Conservation (phyloP, 768 basidiomycete genomes). For the Psilocybe tampanensis region DNA sequence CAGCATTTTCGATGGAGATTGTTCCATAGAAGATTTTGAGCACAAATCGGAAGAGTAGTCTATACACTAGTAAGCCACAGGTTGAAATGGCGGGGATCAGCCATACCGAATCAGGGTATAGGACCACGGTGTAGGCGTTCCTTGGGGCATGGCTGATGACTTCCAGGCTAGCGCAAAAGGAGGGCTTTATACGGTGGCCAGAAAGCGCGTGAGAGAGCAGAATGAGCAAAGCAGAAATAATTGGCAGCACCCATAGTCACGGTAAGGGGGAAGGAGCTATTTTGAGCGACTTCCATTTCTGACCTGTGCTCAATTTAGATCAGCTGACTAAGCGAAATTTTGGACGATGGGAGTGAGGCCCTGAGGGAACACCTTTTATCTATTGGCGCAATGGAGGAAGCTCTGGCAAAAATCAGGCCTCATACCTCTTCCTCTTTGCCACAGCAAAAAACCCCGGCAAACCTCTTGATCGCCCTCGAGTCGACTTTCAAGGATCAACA, state of each 20-base stretch:
- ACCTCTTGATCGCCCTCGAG: slow-evolving; percentile 84
- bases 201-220: background rate
- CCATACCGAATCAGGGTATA: slow-evolving; percentile 68
- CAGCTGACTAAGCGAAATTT: slow-evolving; percentile 36
- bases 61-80: slow-evolving; percentile 26
- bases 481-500: slow-evolving; percentile 72
- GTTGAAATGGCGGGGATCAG: background rate
- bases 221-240: too few relatives aligned
- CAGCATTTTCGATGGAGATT: slow-evolving; percentile 80
- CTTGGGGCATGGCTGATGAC: slow-evolving; percentile 22
- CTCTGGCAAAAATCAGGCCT: slow-evolving; percentile 83
- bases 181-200: background rate
- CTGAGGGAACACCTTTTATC: too few relatives aligned
- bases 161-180: background rate
- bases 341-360: slow-evolving; percentile 11
- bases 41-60: slow-evolving; percentile 76
- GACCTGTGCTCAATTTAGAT: slow-evolving; percentile 6
- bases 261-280: too few relatives aligned
- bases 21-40: slow-evolving; percentile 91
- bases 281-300: slow-evolving; percentile 3
- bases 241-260: too few relatives aligned
- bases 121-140: slow-evolving; percentile 40
- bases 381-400: slow-evolving; percentile 60
- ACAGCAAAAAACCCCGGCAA: slow-evolving; percentile 90
- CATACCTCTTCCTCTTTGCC: slow-evolving; percentile 80